phyloP scores from a whole-genome alignment of 257 asterid genomes.

The Craterostigma plantagineum region DNA sequence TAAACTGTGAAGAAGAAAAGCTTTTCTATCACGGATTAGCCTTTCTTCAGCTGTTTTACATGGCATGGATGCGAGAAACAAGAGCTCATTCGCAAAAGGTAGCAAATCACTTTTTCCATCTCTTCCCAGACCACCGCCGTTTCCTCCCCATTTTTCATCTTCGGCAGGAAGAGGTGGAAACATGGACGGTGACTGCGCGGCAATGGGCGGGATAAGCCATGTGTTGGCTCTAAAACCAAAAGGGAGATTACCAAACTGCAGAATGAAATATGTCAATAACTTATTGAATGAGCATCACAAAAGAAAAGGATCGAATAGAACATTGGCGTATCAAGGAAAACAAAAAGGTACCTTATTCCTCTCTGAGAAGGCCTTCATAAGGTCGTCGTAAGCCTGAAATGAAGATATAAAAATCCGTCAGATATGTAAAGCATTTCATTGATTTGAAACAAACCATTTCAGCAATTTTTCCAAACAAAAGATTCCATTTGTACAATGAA shows the following conservation, averaged over 20 bases:
- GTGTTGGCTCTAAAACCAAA: conserved; percentile 94
- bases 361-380: conserved; percentile 84
- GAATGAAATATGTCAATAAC: conserved; percentile 4
- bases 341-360: conserved; percentile 63
- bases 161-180: conserved; percentile 81
- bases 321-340: not conserved
- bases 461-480: too few relatives aligned
- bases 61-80: conserved; percentile 80
- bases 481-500: too few relatives aligned
- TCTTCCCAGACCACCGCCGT: conserved; percentile 94
- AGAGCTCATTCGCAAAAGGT: conserved; percentile 68
- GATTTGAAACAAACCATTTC: not conserved
- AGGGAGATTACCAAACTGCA: conserved; percentile 92
- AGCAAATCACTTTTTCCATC: conserved; percentile 69
- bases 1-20: conserved; percentile 88
- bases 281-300: not conserved
- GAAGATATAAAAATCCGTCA: conserved; percentile 11
- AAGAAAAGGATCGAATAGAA: not conserved
- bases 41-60: conserved; percentile 94
- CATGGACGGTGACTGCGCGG: conserved; percentile 49
- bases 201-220: conserved; percentile 88
- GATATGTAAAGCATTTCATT: conserved; percentile 8
- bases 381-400: conserved; percentile 80
- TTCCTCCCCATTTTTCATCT: conserved; percentile 93
- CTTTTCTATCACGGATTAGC: conserved; percentile 82